Evolutionary conservation across 176 grass and related monocot genomes (phyloP), one percentile per base, ranked within the genome.

Genomic region (Secale cereale): DNA sequence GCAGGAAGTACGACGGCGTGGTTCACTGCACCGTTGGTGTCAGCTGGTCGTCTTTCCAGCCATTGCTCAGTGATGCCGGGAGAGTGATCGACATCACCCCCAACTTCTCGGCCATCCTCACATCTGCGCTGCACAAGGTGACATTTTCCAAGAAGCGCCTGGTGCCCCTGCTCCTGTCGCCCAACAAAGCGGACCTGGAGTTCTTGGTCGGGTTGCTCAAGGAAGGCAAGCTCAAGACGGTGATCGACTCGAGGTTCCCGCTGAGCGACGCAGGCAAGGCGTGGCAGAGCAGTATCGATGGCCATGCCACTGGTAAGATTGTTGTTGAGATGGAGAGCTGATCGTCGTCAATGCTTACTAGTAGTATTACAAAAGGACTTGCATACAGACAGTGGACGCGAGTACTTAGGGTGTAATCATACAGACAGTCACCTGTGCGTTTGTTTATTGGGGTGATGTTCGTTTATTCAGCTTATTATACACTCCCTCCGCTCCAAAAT

Each of bases 211-310:
- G 52, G 25, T 78, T 97, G 59, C 27, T 90, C 63, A 77, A 85
- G 78, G 85, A 90, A 12, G 67, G 88, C 70, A 94, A 87, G 50
- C 48, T 97, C 40, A 90, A 82, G 83, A 94, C 92, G 0, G 2
- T 90, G 78, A 63, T 97, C 0, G 90, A 97, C 62, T 92, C 92
- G 0, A 92, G 25, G 33, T 69, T 87, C 52, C 69, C 86, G 3
- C 52, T 90, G 78, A 70, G 81, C 4, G 91, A 92, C 4, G 89
- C 62, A 3, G 35, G 35, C 10, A 82, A 87, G 59, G 92, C 92
- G 0, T 94, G 92, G 94, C 77, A 79, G 22, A 94, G 13, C 89
- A 97, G 94, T 81, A 94, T 92, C 65, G 90, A 92, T 12, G 92
- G 94, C 4, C 94, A 90, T 36, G 83, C 83, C 8, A 94, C 85